These are phyloP conservation scores for Dittrichia graveolens DNA, from an alignment of 129 eudicot genomes.

Conservation along the genomic window DNA sequence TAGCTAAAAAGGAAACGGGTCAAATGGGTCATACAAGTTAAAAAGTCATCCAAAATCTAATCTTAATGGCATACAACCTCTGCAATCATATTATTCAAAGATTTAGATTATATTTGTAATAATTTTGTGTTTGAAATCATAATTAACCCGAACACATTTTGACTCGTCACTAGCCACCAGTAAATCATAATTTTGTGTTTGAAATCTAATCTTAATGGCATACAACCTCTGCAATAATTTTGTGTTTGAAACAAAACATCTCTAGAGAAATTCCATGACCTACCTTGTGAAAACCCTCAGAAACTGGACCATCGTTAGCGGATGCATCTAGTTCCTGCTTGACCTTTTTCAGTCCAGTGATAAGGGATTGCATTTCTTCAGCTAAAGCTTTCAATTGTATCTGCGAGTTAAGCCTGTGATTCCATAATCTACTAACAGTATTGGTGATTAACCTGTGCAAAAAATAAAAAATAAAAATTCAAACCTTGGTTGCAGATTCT, in stretches of 20 bases:
- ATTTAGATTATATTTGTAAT: not conserved
- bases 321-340: conserved; percentile 77
- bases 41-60: conserved; percentile 1
- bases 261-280: conserved; percentile 21
- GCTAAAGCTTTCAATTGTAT: conserved; percentile 87
- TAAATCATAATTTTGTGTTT: too few species aligned
- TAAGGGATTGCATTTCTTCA: conserved; percentile 92
- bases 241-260: not conserved
- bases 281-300: conserved; percentile 77
- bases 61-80: not conserved
- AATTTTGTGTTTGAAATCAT: not conserved
- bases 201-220: not conserved
- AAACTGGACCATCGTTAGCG: conserved; percentile 85
- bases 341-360: conserved; percentile 75
- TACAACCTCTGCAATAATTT: not conserved
- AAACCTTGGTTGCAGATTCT: conserved; percentile 90
- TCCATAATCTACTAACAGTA: not conserved
- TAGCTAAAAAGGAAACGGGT: not conserved
- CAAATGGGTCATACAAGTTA: not conserved
- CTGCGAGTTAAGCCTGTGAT: conserved; percentile 46
- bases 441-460: not conserved
- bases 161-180: not conserved
- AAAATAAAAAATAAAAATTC: not conserved
- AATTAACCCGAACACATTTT: not conserved
- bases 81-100: not conserved